phyloP scores from a whole-genome alignment of 192 early-diverging fungal genomes.

The Backusella parvicylindrica region DNA sequence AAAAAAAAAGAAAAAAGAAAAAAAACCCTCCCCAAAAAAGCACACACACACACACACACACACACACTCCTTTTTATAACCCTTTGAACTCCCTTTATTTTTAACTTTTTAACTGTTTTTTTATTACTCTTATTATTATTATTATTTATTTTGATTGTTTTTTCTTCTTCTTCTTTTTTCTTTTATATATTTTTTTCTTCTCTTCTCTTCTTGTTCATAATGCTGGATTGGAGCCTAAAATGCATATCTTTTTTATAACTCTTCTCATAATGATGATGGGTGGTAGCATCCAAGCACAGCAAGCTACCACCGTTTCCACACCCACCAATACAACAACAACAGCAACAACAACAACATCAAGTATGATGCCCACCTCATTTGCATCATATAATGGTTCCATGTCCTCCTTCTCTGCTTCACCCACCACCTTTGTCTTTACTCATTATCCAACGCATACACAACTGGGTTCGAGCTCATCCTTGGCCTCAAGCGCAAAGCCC shows the following conservation, averaged over 20 bases:
- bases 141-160: background rate
- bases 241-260: background rate
- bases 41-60: no score
- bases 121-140: background rate
- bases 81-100: slow-evolving; percentile 1
- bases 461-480: background rate
- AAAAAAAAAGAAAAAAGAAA: slow-evolving; percentile 47
- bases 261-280: background rate
- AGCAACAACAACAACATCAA: background rate
- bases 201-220: slow-evolving; percentile 4
- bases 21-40: no score
- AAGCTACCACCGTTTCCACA: background rate
- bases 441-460: slow-evolving; percentile 4
- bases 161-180: background rate
- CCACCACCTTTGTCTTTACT: slow-evolving; percentile 8
- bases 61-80: background rate
- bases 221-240: background rate
- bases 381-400: background rate
- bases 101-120: slow-evolving; percentile 14
- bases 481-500: background rate
- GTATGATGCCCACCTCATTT: background rate
- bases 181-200: background rate
- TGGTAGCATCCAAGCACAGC: background rate
- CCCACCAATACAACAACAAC: background rate
- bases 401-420: background rate